Evolutionary conservation across 2,329 filamentous ascomycete species (phyloP).

Genomic region (Verticillium zaregamsianum): DNA sequence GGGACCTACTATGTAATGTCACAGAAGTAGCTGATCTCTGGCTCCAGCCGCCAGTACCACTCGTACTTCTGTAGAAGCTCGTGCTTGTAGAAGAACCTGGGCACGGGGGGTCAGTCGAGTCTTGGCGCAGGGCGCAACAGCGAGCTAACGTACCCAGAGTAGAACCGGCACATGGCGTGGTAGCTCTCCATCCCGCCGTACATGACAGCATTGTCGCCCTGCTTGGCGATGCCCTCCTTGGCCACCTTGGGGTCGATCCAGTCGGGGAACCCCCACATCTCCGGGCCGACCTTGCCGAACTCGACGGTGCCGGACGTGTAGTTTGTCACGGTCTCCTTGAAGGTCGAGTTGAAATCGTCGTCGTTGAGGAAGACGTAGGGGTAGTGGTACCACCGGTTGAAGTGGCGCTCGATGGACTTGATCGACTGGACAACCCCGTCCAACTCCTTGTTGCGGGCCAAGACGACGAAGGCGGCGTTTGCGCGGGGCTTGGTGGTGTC

Average conservation of each 20-base stretch:
- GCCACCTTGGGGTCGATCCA: slow-evolving; percentile 94
- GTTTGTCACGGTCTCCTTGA: slow-evolving; percentile 82
- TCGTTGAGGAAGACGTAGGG: slow-evolving; percentile 98
- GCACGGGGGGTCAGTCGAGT: not conserved
- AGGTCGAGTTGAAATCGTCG: slow-evolving; percentile 91
- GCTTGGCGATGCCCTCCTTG: slow-evolving; percentile 92
- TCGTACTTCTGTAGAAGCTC: slow-evolving; percentile 93
- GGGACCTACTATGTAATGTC: slow-evolving; percentile 86
- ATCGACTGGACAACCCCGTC: slow-evolving; percentile 95
- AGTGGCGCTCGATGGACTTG: slow-evolving; percentile 97
- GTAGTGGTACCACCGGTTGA: slow-evolving; percentile 98
- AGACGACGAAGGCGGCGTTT: slow-evolving; percentile 92
- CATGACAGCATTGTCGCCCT: slow-evolving; percentile 97
- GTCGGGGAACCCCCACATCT: slow-evolving; percentile 95
- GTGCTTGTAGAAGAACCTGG: slow-evolving; percentile 93
- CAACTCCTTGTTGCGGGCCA: slow-evolving; percentile 93
- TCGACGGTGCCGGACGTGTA: slow-evolving; percentile 86
- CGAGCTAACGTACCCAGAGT: slow-evolving; percentile 67
- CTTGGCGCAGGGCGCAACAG: not conserved
- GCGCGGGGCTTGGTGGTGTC: slow-evolving; percentile 76
- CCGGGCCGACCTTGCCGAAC: slow-evolving; percentile 86
- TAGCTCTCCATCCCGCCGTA: slow-evolving; percentile 99
- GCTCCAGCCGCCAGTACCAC: slow-evolving; percentile 99
- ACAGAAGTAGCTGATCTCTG: slow-evolving; percentile 99
- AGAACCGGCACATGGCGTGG: slow-evolving; percentile 98